Evolutionary conservation across 169 alveolate species (phyloP).

Genomic region (Cryptosporidium canis): DNA sequence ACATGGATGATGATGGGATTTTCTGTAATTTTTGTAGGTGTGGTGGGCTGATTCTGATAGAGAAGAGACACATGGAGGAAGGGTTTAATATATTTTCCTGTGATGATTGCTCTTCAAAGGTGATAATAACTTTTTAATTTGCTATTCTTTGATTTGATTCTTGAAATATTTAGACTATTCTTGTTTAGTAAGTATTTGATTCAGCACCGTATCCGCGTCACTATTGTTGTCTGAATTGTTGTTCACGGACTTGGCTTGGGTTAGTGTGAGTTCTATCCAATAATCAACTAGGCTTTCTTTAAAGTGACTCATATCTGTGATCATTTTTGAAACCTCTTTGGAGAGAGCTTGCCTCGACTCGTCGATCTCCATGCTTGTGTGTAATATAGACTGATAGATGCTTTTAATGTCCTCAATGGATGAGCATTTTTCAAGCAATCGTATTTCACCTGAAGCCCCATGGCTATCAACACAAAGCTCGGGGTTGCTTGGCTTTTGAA

Average conservation of each 20-base stretch:
- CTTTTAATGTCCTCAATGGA: background rate
- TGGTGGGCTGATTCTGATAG: constrained; percentile 18
- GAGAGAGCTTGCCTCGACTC: background rate
- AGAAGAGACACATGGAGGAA: constrained; percentile 33
- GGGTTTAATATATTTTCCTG: constrained; percentile 62
- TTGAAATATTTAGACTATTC: background rate
- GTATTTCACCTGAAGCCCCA: background rate
- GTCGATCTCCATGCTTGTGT: background rate
- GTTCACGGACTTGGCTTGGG: constrained; percentile 6
- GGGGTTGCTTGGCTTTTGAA: background rate
- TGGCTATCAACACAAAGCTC: background rate
- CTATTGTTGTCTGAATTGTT: background rate
- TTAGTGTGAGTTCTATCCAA: constrained; percentile 64
- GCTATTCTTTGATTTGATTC: background rate
- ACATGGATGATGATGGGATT: background rate
- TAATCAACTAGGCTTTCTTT: constrained; percentile 49
- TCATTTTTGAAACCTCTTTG: constrained; percentile 16
- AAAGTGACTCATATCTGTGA: background rate
- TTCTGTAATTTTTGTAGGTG: constrained; percentile 39
- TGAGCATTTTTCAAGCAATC: background rate
- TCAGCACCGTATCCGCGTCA: background rate
- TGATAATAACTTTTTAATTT: constrained; percentile 28
- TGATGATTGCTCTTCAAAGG: constrained; percentile 35
- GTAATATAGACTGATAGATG: background rate
- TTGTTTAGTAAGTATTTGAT: background rate